A percentile compares a stretch with the other conserved stretches of the same genome.
phyloP scores from a whole-genome alignment of 306 rosid genomes.

The Dryas octopetala region DNA sequence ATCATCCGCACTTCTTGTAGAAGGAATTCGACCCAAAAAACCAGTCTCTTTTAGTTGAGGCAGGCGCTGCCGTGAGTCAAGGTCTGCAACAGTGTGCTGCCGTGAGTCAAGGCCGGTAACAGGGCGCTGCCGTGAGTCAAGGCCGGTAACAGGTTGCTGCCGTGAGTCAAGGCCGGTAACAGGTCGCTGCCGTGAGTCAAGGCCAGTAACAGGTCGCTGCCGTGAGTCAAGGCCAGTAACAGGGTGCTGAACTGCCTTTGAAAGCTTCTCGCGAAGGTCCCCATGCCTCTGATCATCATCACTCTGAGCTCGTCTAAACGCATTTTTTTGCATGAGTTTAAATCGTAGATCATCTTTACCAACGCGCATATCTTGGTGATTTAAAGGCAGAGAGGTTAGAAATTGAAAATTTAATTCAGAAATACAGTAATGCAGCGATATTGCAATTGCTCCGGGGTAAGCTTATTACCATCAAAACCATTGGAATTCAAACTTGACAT shows the following conservation, averaged over 20 bases:
- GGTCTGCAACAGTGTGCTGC: slow-evolving; percentile 1
- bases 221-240: slow-evolving; percentile 15
- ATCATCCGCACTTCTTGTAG: slow-evolving; percentile 62
- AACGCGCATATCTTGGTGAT: slow-evolving; percentile 43
- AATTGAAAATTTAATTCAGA: slow-evolving; percentile 18
- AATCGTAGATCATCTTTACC: slow-evolving; percentile 78
- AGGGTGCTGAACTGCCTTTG: slow-evolving; percentile 48
- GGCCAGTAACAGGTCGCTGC: slow-evolving; percentile 6
- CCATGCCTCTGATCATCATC: slow-evolving; percentile 44
- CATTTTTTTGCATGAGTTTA: slow-evolving; percentile 76
- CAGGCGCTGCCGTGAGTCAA: slow-evolving; percentile 35
- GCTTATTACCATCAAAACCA: slow-evolving; percentile 58
- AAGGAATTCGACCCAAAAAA: slow-evolving; percentile 46
- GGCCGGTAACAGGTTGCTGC: slow-evolving; percentile 5
- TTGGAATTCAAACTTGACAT: slow-evolving; percentile 33
- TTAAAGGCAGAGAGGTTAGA: slow-evolving; percentile 24
- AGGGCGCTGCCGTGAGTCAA: slow-evolving; percentile 35
- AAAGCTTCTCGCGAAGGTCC: slow-evolving; percentile 88
- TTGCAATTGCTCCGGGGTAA: slow-evolving; percentile 28
- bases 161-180: slow-evolving; percentile 15
- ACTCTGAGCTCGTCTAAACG: slow-evolving; percentile 44
- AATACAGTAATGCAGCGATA: slow-evolving; percentile 26
- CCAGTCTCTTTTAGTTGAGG: slow-evolving; percentile 52
- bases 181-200: slow-evolving; percentile 36
- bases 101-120: slow-evolving; percentile 14